Evolutionary conservation across 2,329 filamentous ascomycete genomes (phyloP).

Genomic region (Lomentospora prolificans): DNA sequence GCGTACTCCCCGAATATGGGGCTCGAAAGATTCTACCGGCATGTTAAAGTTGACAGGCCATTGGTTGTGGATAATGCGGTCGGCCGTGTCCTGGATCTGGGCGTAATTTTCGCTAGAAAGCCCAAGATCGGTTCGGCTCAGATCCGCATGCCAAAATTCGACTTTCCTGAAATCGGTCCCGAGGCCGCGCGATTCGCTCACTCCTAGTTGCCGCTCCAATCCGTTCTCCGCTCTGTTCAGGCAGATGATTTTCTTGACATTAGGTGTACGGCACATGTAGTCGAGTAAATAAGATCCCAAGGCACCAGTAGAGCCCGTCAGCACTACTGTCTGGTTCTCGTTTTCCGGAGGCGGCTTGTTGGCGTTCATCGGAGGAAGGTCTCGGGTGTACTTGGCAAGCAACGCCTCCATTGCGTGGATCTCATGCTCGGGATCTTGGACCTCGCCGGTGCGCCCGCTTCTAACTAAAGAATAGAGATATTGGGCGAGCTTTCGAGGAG

Average conservation of each 20-base stretch:
- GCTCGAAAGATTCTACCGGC: slow-evolving; percentile 36
- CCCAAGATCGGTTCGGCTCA: slow-evolving; percentile 36
- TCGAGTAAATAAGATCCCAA: slow-evolving; percentile 63
- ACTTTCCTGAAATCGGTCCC: slow-evolving; percentile 25
- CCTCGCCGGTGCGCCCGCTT: not conserved
- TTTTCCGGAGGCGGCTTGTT: slow-evolving; percentile 16
- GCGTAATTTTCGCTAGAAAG: slow-evolving; percentile 26
- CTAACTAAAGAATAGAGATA: slow-evolving; percentile 12
- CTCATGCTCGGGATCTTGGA: slow-evolving; percentile 8
- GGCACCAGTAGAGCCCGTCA: slow-evolving; percentile 85
- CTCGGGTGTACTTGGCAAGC: slow-evolving; percentile 19
- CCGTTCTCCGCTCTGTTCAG: slow-evolving; percentile 28
- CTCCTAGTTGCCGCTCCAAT: slow-evolving; percentile 26
- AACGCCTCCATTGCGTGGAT: slow-evolving; percentile 12
- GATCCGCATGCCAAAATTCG: slow-evolving; percentile 39
- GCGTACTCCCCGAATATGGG: slow-evolving; percentile 38
- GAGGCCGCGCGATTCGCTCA: slow-evolving; percentile 28
- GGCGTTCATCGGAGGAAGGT: slow-evolving; percentile 15
- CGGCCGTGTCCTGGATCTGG: slow-evolving; percentile 26
- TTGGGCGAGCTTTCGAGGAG: slow-evolving; percentile 16
- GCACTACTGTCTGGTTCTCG: slow-evolving; percentile 50
- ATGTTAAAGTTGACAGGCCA: slow-evolving; percentile 42
- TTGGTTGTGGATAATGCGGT: slow-evolving; percentile 43
- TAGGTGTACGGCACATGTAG: slow-evolving; percentile 16
- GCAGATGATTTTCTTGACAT: slow-evolving; percentile 14